Evolutionary conservation across 2,329 filamentous ascomycete species (phyloP).

Genomic region (Ophiognomonia clavigignenti-juglandacearum): DNA sequence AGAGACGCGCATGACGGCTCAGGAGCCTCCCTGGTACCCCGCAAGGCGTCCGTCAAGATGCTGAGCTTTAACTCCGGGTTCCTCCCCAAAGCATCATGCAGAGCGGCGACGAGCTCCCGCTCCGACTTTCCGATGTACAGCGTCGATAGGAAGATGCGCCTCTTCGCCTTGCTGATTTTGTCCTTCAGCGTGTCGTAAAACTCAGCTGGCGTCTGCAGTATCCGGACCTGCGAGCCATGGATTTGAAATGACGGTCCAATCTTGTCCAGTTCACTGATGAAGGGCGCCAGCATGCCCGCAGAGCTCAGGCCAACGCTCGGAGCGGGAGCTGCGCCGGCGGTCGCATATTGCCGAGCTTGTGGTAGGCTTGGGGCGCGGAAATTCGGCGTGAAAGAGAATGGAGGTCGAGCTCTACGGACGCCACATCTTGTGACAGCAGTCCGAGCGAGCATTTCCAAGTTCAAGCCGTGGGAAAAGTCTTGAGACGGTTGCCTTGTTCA

Average conservation of each 20-base stretch:
- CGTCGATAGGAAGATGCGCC: constrained; percentile 86
- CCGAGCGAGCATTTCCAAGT: constrained; percentile 29
- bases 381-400: constrained; percentile 11
- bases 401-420: constrained; percentile 8
- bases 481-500: too few relatives aligned
- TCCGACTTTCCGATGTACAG: constrained; percentile 95
- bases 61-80: constrained; percentile 78
- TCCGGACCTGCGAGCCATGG: constrained; percentile 70
- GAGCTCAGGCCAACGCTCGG: constrained; percentile 21
- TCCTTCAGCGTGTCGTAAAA: constrained; percentile 90
- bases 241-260: constrained; percentile 90
- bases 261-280: constrained; percentile 72
- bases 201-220: constrained; percentile 75
- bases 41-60: constrained; percentile 84
- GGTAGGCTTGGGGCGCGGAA: constrained; percentile 7
- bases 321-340: constrained; percentile 10
- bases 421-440: constrained; percentile 20
- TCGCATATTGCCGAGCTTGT: constrained; percentile 14
- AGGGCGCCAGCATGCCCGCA: constrained; percentile 43
- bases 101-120: constrained; percentile 75
- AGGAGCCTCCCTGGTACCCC: constrained; percentile 87
- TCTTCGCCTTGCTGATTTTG: constrained; percentile 76
- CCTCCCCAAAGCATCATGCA: constrained; percentile 67
- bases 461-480: background rate
- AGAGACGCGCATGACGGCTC: constrained; percentile 83